Evolutionary conservation across 1,139 yeast species (phyloP).

Genomic region (Protomyces pachydermus): DNA sequence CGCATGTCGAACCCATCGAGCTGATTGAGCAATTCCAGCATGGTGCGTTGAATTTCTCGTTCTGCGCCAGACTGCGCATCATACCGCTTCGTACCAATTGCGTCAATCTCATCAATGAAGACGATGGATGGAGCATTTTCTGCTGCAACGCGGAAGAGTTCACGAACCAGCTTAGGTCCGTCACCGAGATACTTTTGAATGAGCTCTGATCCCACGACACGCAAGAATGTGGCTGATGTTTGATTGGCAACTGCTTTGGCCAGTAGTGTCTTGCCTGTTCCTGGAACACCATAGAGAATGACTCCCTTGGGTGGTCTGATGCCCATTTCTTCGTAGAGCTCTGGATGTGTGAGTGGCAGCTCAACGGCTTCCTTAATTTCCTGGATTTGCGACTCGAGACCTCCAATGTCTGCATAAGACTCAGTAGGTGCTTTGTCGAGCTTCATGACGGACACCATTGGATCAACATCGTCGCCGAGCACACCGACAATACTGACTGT

Average conservation of each 20-base stretch:
- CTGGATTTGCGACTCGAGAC: constrained; percentile 90
- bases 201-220: constrained; percentile 95
- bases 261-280: constrained; percentile 93
- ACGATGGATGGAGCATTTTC: constrained; percentile 98
- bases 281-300: constrained; percentile 96
- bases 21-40: constrained; percentile 94
- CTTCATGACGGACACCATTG: constrained; percentile 96
- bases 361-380: constrained; percentile 98
- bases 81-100: constrained; percentile 95
- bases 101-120: constrained; percentile 97
- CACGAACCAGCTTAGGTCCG: constrained; percentile 92
- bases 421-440: constrained; percentile 96
- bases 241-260: constrained; percentile 99
- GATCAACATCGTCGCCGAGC: constrained; percentile 93
- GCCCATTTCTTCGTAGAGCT: constrained; percentile 97
- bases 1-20: constrained; percentile 97
- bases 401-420: constrained; percentile 96
- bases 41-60: constrained; percentile 95
- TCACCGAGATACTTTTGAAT: constrained; percentile 97
- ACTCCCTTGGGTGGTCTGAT: constrained; percentile 99
- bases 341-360: constrained; percentile 95
- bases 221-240: constrained; percentile 89
- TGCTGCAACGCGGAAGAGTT: constrained; percentile 92
- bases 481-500: constrained; percentile 94
- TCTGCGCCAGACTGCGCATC: constrained; percentile 97